Evolutionary conservation across 257 asterid genomes (phyloP).

Genomic region (Leonotis leonurus): DNA sequence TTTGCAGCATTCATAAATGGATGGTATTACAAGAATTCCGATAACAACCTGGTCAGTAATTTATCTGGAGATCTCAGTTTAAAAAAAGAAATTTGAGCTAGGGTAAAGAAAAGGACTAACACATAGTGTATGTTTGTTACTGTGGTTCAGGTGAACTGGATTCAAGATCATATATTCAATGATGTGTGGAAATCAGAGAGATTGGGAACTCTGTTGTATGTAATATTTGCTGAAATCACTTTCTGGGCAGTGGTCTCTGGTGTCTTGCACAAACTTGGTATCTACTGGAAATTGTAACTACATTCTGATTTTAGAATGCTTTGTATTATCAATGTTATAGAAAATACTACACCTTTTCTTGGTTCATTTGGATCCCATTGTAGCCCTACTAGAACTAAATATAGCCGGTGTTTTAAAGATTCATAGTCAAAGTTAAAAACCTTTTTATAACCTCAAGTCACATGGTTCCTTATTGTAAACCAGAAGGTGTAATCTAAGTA

Average conservation of each 20-base stretch:
- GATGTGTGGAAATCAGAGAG: constrained; percentile 77
- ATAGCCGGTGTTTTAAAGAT: too few species aligned
- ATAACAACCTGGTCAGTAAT: constrained; percentile 45
- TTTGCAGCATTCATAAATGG: constrained; percentile 73
- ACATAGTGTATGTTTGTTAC: too few species aligned
- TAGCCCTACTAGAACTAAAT: too few species aligned
- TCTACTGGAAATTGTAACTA: constrained; percentile 66
- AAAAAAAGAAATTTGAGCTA: neutral
- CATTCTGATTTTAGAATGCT: too few species aligned
- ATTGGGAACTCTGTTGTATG: constrained; percentile 63
- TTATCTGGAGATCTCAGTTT: neutral
- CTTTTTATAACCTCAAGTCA: neutral
- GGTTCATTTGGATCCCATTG: too few species aligned
- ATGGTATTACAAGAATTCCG: constrained; percentile 57
- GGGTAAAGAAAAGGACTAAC: neutral
- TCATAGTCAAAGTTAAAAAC: neutral
- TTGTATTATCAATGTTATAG: too few species aligned
- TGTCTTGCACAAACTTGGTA: constrained; percentile 51
- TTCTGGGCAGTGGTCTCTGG: constrained; percentile 82
- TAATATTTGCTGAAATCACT: constrained; percentile 75
- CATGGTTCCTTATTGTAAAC: neutral
- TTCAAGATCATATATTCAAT: constrained; percentile 54
- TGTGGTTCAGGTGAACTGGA: constrained; percentile 75
- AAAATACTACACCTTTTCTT: too few species aligned
- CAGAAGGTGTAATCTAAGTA: neutral